Conservation (phyloP, 345 rosid genomes). For the Trapa incisa region DNA sequence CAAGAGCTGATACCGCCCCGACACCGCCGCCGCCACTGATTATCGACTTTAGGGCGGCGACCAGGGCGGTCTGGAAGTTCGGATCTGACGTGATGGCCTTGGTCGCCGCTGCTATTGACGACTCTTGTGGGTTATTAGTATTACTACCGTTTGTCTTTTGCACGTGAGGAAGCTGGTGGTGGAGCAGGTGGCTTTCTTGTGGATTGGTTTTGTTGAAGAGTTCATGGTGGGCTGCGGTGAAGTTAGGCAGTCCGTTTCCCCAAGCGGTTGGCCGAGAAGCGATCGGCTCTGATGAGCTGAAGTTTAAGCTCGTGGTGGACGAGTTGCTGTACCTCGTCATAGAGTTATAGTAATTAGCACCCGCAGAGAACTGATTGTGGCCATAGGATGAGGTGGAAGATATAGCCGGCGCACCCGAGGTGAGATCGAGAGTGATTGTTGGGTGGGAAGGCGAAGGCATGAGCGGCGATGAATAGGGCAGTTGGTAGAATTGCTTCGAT, state of each 20-base stretch:
- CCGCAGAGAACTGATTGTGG: conserved; percentile 26
- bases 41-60: conserved; percentile 60
- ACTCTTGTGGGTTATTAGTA: conserved; percentile 21
- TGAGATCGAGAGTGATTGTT: conserved; percentile 77
- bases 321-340: conserved; percentile 14
- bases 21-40: conserved; percentile 13
- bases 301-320: conserved; percentile 44
- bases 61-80: conserved; percentile 65
- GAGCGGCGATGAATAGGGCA: conserved; percentile 32
- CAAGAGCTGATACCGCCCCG: not conserved
- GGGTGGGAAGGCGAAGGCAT: conserved; percentile 44
- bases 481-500: conserved; percentile 27
- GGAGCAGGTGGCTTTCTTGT: conserved; percentile 14
- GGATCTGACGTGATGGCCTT: conserved; percentile 73
- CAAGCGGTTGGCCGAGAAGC: conserved; percentile 14
- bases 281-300: conserved; percentile 35
- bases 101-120: conserved; percentile 45
- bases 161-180: conserved; percentile 28
- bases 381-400: conserved; percentile 23
- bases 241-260: conserved; percentile 23
- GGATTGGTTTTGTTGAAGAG: conserved; percentile 26
- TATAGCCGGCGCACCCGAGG: conserved; percentile 23
- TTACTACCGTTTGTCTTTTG: conserved; percentile 19
- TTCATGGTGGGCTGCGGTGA: conserved; percentile 15
- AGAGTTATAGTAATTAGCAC: conserved; percentile 4